Base-by-base conservation (phyloP, 2,329 filamentous ascomycete genomes). In the Setomelanomma holmii region DNA sequence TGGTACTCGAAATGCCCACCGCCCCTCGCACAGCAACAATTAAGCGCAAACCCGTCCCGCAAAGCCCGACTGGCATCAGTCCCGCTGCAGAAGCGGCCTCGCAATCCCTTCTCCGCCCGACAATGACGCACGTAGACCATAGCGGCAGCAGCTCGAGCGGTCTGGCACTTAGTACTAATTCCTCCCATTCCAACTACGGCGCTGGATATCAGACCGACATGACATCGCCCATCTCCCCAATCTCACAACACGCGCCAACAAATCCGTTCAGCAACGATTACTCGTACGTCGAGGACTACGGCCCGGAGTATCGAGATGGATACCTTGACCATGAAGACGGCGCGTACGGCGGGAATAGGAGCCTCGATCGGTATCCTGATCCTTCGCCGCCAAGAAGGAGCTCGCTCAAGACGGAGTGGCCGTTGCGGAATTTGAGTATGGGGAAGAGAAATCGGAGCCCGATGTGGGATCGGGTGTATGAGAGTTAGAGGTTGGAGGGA, bases 391-490 rank as follows among this genome's bases (percentile, higher is more conserved):
- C 55, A 14, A 50, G 54, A 3, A 60, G 56, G 47, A 63, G 49
- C 10, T 63, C 55, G 16, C 16, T 16, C 27, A 66, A 51, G 52
- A 65, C 56, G 0, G 69, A 73, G 41, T 74, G 71, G 70, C 71
- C 71, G 35, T 44, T 74, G 45, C 60, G 56, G 10, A 71, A 64
- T 36, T 43, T 61, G 5, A 36, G 58, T 4, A 49, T 49, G 14
- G 42, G 56, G 2, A 36, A 49, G 38, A 54, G 66, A 42, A 66
- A 58, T 20, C 64, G 56, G 39, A 71, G 68, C 54, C 65, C 68
- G 27, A 53, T 69, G 40, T 73, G 67, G 66, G 70, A 73, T 51
- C 60, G 66, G 1, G 64, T 74, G 20, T 73, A 72, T 39, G 68
- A 69, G 42, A 53, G 52, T 40, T 56, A 46, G 58, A 58, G 54